Percentiles rank a stretch among this genome's conserved stretches.
These are phyloP conservation scores for Hevea brasiliensis DNA, from an alignment of 345 rosid species.

Conservation along the genomic window DNA sequence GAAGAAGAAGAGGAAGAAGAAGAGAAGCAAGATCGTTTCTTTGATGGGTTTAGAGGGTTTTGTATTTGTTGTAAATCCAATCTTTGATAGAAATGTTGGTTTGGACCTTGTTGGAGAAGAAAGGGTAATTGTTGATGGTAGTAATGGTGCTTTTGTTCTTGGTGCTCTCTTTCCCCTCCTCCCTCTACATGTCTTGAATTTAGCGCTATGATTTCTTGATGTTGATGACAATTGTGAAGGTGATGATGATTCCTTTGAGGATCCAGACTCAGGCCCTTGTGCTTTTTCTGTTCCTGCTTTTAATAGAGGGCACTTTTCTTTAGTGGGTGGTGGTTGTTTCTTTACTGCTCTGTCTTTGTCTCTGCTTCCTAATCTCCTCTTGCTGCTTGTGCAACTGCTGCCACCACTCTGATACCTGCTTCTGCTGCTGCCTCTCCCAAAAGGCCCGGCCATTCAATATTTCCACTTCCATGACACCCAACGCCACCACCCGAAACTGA, in stretches of 20 bases:
- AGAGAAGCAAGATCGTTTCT: constrained; percentile 40
- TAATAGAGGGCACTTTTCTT: constrained; percentile 25
- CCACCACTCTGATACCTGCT: constrained; percentile 45
- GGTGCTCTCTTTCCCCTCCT: constrained; percentile 19
- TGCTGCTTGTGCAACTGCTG: constrained; percentile 42
- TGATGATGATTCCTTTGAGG: constrained; percentile 45
- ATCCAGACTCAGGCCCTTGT: constrained; percentile 53
- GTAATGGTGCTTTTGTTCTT: constrained; percentile 9
- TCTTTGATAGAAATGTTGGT: constrained; percentile 34
- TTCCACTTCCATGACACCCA: constrained; percentile 43
- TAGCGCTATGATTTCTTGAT: background rate
- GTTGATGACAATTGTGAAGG: constrained; percentile 13
- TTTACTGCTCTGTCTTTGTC: constrained; percentile 7
- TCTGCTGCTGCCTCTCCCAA: constrained; percentile 41
- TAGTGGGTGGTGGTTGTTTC: constrained; percentile 20
- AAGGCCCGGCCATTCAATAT: constrained; percentile 48
- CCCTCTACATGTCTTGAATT: constrained; percentile 35
- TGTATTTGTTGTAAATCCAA: constrained; percentile 30
- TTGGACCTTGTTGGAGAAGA: constrained; percentile 19
- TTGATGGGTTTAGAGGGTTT: constrained; percentile 32
- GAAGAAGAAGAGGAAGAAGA: constrained; percentile 36
- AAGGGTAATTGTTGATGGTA: constrained; percentile 13
- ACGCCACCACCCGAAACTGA: constrained; percentile 14
- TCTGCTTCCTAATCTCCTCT: constrained; percentile 31
- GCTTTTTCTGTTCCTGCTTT: constrained; percentile 57